A percentile compares a stretch with the other conserved stretches of the same genome.
Conservation (phyloP, 352 stramenopile genomes). For the Phytophthora pisi region DNA sequence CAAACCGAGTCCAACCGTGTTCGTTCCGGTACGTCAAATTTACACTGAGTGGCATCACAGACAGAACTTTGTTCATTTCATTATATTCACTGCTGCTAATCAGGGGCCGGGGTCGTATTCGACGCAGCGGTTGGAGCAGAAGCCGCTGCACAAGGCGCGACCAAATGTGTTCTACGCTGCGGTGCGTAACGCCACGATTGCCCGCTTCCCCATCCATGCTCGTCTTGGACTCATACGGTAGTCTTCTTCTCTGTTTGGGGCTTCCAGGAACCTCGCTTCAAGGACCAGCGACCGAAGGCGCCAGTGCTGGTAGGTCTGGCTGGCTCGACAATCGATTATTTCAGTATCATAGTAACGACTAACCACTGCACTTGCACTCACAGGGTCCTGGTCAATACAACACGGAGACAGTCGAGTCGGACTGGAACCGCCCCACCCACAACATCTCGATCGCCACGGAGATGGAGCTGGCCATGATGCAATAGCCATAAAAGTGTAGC, state of each 20-base stretch:
- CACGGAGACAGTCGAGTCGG: slow-evolving; percentile 65
- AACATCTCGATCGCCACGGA: slow-evolving; percentile 88
- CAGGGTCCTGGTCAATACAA: slow-evolving; percentile 83
- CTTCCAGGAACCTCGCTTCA: slow-evolving; percentile 74
- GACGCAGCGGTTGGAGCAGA: slow-evolving; percentile 42
- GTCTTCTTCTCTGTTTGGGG: background rate
- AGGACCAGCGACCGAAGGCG: slow-evolving; percentile 61
- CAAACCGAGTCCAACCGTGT: slow-evolving; percentile 30
- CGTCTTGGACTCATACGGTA: background rate
- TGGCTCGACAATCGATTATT: background rate
- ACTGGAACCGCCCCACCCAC: slow-evolving; percentile 88
- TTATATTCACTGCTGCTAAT: background rate
- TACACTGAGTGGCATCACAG: background rate
- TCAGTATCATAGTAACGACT: background rate
- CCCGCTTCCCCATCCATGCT: background rate
- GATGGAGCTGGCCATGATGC: slow-evolving; percentile 79
- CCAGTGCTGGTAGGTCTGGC: slow-evolving; percentile 49
- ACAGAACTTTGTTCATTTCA: background rate
- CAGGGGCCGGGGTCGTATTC: slow-evolving; percentile 74
- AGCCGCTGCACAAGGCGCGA: slow-evolving; percentile 68
- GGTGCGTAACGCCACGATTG: slow-evolving; percentile 30
- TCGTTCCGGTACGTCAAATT: slow-evolving; percentile 51
- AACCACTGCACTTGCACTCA: background rate
- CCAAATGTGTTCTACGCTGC: slow-evolving; percentile 72
- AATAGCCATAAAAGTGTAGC: slow-evolving; percentile 9